A percentile compares a stretch with the other conserved stretches of the same genome.
phyloP scores from a whole-genome alignment of 371 early-diverging fungal species.

The Mortierella sp. region DNA sequence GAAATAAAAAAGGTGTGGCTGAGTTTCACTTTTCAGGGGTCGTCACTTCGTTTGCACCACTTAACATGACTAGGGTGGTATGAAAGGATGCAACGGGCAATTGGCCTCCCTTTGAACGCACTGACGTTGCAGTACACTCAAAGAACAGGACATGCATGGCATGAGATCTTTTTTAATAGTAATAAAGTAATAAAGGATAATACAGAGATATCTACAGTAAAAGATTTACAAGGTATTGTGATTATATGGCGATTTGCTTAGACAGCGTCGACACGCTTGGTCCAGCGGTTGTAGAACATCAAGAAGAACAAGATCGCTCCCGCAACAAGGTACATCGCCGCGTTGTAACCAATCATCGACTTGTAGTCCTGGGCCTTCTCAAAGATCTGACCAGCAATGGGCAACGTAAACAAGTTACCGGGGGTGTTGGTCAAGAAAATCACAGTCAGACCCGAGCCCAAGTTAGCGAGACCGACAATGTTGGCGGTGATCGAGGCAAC shows the following conservation, averaged over 20 bases:
- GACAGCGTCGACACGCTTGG: conserved; percentile 25
- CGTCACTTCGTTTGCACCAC: not conserved
- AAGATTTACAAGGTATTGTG: not conserved
- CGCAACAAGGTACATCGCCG: conserved; percentile 35
- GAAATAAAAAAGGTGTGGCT: conserved; percentile 1
- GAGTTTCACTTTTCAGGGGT: conserved; percentile 9
- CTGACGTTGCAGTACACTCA: not conserved
- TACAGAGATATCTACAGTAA: conserved; percentile 10
- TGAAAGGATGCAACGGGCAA: not conserved
- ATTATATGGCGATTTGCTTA: not conserved
- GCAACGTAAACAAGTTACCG: conserved; percentile 72
- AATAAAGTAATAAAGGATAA: not conserved
- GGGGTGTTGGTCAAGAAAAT: conserved; percentile 69
- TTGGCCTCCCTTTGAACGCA: not conserved
- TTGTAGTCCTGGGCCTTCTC: conserved; percentile 57
- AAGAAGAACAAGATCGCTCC: conserved; percentile 26
- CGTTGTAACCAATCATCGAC: conserved; percentile 50
- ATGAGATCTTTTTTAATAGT: not conserved
- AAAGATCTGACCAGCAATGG: conserved; percentile 69
- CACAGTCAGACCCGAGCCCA: conserved; percentile 69
- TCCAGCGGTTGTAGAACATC: conserved; percentile 52
- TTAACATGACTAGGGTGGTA: too few relatives aligned
- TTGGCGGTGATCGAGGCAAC: conserved; percentile 66
- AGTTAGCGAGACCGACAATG: conserved; percentile 65
- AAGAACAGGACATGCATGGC: not conserved